phyloP scores from a whole-genome alignment of 1,139 yeast genomes.

The Meyerozyma smithsonii region DNA sequence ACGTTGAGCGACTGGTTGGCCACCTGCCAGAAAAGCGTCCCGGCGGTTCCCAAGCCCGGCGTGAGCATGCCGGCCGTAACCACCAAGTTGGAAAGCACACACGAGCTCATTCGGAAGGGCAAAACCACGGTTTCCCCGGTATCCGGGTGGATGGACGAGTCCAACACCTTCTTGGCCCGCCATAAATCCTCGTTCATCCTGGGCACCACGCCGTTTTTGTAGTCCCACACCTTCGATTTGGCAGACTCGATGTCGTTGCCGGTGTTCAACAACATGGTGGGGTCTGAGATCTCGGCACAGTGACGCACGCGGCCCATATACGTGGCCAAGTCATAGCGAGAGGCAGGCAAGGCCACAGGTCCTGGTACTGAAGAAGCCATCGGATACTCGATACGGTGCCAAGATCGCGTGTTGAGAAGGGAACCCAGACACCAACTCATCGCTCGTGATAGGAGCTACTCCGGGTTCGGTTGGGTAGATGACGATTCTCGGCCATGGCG shows the following conservation, averaged over 20 bases:
- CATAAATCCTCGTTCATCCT: constrained; percentile 78
- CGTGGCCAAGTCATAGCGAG: constrained; percentile 71
- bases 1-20: constrained; percentile 95
- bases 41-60: constrained; percentile 83
- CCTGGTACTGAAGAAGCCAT: constrained; percentile 93
- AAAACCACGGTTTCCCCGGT: constrained; percentile 88
- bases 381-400: background rate
- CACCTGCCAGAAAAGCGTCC: constrained; percentile 95
- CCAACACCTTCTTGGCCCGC: constrained; percentile 82
- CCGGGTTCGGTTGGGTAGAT: background rate
- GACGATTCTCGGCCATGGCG: constrained; percentile 47
- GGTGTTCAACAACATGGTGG: constrained; percentile 79
- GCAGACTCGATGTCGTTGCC: constrained; percentile 60
- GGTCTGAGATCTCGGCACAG: constrained; percentile 90
- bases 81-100: constrained; percentile 86
- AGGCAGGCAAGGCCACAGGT: constrained; percentile 69
- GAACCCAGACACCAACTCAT: background rate
- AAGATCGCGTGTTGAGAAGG: background rate
- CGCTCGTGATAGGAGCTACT: too few species aligned
- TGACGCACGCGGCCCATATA: constrained; percentile 94
- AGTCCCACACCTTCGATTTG: constrained; percentile 61
- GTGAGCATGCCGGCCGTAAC: constrained; percentile 98
- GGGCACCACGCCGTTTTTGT: constrained; percentile 59
- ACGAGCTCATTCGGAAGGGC: constrained; percentile 96
- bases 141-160: constrained; percentile 90